phyloP scores from a whole-genome alignment of 2,329 filamentous ascomycete species.

The Alternaria arbusti region DNA sequence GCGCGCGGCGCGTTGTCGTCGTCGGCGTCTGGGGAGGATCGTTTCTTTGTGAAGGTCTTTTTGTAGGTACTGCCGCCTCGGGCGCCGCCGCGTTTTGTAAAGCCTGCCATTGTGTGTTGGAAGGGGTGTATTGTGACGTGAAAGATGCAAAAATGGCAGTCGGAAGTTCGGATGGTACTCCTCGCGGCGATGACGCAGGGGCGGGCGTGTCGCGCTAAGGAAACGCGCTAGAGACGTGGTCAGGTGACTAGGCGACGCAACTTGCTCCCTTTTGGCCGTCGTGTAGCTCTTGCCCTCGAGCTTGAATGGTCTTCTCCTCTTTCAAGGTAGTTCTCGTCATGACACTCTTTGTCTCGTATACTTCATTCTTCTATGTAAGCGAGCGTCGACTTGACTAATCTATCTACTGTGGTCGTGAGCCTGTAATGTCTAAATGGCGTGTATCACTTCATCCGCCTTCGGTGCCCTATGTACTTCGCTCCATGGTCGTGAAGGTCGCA shows the following conservation, averaged over 20 bases:
- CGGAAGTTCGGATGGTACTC: neutral
- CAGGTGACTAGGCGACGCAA: slow-evolving; percentile 10
- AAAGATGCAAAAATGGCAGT: neutral
- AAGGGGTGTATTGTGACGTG: neutral
- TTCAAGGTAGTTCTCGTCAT: too few species aligned
- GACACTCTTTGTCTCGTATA: neutral
- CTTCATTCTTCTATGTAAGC: neutral
- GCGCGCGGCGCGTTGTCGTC: slow-evolving; percentile 24
- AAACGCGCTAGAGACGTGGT: slow-evolving; percentile 25
- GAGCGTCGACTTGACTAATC: neutral
- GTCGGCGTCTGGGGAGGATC: slow-evolving; percentile 20
- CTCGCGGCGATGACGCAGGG: slow-evolving; percentile 10
- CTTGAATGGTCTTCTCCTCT: neutral
- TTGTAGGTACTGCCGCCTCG: slow-evolving; percentile 22
- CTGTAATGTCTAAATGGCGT: slow-evolving; percentile 9
- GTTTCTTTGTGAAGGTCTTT: slow-evolving; percentile 34
- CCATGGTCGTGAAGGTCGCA: slow-evolving; percentile 37
- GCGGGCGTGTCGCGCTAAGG: slow-evolving; percentile 1
- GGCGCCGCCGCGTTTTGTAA: slow-evolving; percentile 25
- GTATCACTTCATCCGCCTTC: slow-evolving; percentile 6
- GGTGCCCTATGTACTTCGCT: slow-evolving; percentile 27
- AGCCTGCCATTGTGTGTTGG: slow-evolving; percentile 15
- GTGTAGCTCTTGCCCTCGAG: neutral
- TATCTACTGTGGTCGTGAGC: neutral
- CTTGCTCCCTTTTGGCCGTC: neutral